These are phyloP conservation scores for Hordeum pubiflorum DNA, from an alignment of 202 grass and related monocot species.

Conservation along the genomic window DNA sequence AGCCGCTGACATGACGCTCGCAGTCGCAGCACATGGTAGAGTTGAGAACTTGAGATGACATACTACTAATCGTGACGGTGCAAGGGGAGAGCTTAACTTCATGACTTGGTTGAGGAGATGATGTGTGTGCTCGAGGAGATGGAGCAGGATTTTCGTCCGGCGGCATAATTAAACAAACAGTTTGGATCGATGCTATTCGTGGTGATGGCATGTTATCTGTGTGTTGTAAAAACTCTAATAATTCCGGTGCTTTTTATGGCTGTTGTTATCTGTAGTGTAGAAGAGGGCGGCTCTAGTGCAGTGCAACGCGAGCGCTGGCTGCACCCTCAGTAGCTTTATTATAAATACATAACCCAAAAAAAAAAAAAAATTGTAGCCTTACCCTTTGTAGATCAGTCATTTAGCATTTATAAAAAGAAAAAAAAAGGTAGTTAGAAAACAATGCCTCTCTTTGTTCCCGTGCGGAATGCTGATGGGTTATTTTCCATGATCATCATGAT, in stretches of 20 bases:
- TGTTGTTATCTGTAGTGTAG: background rate
- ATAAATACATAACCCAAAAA: slow-evolving; percentile 13
- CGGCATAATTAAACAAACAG: background rate
- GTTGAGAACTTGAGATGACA: slow-evolving; percentile 27
- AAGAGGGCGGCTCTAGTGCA: background rate
- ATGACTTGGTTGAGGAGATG: background rate
- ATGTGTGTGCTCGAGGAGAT: background rate
- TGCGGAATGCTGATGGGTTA: background rate
- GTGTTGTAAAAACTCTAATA: slow-evolving; percentile 29
- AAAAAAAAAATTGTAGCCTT: background rate
- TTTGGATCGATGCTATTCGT: slow-evolving; percentile 1
- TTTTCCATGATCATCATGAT: background rate
- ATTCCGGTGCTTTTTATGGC: background rate
- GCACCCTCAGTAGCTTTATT: background rate
- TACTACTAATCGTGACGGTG: slow-evolving; percentile 21
- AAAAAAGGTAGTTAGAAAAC: background rate
- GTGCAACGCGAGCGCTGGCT: background rate
- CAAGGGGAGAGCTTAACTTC: background rate
- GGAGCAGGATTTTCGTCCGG: background rate
- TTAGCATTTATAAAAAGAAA: background rate
- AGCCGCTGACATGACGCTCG: background rate
- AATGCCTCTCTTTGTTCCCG: background rate
- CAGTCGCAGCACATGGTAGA: background rate
- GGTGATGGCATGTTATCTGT: slow-evolving; percentile 13
- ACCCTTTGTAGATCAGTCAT: background rate